Evolutionary conservation across 768 basidiomycete species (phyloP).

Genomic region (Boletus patriciae): DNA sequence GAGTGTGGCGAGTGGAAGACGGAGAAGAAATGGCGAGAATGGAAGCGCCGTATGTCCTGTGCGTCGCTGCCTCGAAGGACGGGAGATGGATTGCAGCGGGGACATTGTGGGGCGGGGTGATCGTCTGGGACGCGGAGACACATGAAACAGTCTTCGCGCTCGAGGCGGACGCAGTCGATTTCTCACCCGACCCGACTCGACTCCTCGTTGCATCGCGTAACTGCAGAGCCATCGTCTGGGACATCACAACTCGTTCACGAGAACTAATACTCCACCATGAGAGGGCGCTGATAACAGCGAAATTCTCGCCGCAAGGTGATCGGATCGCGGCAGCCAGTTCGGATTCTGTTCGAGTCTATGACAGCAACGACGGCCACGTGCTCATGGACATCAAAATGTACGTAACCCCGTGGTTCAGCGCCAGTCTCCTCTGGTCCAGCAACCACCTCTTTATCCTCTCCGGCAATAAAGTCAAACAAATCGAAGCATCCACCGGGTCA

Average conservation of each 20-base stretch:
- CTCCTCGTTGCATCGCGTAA: neutral
- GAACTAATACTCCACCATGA: neutral
- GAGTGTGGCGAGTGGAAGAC: neutral
- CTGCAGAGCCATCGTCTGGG: neutral
- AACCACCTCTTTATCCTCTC: conserved; percentile 1
- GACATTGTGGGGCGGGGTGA: neutral
- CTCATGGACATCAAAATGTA: neutral
- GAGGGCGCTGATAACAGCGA: neutral
- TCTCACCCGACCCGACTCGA: neutral
- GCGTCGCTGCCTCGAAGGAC: neutral
- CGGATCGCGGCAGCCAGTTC: neutral
- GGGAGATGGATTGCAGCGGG: neutral
- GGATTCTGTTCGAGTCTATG: neutral
- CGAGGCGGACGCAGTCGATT: neutral
- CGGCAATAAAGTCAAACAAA: neutral
- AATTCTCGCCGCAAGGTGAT: neutral
- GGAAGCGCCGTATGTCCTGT: neutral
- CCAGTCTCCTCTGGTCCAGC: neutral
- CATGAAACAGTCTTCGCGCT: neutral
- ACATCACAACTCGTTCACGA: neutral
- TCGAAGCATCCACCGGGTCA: neutral
- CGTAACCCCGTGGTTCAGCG: neutral
- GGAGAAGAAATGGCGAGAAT: neutral
- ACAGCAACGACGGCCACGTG: neutral
- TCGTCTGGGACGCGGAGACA: neutral